phyloP scores from a whole-genome alignment of 2,329 filamentous ascomycete species.

The Diplodia scrobiculata region DNA sequence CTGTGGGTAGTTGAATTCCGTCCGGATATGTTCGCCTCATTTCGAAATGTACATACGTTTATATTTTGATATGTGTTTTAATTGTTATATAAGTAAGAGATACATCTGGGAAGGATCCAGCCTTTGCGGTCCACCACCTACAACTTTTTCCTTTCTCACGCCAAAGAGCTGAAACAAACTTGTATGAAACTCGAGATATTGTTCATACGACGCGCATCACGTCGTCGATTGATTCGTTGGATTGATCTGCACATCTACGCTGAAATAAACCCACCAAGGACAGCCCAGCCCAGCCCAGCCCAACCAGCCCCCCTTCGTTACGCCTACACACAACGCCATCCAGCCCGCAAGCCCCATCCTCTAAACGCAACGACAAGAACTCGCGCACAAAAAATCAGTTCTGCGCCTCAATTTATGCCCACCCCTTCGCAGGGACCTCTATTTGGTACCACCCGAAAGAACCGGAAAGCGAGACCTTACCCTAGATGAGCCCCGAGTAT shows the following conservation, averaged over 20 bases:
- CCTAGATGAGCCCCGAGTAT: background rate
- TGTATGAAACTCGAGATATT: background rate
- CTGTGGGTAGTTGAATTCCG: too few relatives aligned
- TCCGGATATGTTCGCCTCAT: too few relatives aligned
- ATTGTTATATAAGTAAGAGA: too few relatives aligned
- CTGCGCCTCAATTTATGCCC: background rate
- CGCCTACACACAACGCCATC: slow-evolving; percentile 14
- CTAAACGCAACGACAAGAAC: background rate
- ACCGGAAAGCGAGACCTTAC: background rate
- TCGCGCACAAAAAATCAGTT: background rate
- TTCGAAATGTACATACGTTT: too few relatives aligned
- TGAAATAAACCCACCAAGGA: background rate
- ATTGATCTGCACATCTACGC: background rate
- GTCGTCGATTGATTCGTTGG: background rate
- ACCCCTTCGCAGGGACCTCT: background rate
- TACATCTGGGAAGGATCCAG: background rate
- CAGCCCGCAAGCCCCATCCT: background rate
- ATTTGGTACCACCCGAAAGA: background rate
- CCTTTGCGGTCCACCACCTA: background rate
- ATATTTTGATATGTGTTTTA: too few relatives aligned
- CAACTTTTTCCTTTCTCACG: background rate
- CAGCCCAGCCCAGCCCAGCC: background rate
- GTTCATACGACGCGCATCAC: background rate
- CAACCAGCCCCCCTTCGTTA: background rate
- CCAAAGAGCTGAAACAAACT: background rate